A percentile compares a stretch with the other conserved stretches of the same genome.
These are phyloP conservation scores for Phialophora chinensis DNA, from an alignment of 2,329 filamentous ascomycete genomes.

Conservation along the genomic window DNA sequence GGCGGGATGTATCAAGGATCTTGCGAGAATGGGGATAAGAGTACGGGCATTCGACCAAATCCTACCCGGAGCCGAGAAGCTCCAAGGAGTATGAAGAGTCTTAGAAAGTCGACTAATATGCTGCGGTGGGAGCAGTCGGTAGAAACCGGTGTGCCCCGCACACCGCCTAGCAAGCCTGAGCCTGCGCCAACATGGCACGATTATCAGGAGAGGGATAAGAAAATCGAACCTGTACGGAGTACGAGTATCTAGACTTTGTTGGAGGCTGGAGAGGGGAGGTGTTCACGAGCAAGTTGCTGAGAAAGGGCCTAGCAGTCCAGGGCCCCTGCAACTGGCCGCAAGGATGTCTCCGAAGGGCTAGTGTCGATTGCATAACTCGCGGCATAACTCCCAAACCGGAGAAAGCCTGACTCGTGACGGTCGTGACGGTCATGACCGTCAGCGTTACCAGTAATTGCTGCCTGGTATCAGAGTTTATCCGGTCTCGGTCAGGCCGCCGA, in stretches of 20 bases:
- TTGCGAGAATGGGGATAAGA: conserved; percentile 18
- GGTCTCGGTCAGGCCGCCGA: neutral
- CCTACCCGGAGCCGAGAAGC: neutral
- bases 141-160: conserved; percentile 3
- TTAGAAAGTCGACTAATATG: neutral
- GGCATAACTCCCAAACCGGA: conserved; percentile 21
- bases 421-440: neutral
- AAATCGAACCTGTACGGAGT: neutral
- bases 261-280: neutral
- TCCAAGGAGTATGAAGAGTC: neutral
- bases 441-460: neutral
- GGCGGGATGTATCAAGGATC: neutral
- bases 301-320: conserved; percentile 3
- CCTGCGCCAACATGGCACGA: neutral
- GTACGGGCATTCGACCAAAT: neutral
- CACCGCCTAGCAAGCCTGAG: neutral
- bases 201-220: neutral
- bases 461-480: conserved; percentile 8
- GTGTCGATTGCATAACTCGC: conserved; percentile 19
- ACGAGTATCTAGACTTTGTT: neutral
- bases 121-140: neutral
- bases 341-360: conserved; percentile 1
- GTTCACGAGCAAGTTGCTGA: conserved; percentile 16
- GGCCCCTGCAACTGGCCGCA: conserved; percentile 2
- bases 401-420: neutral